phyloP scores from a whole-genome alignment of 495 filamentous ascomycete species.

The Penicillium ucsense region DNA sequence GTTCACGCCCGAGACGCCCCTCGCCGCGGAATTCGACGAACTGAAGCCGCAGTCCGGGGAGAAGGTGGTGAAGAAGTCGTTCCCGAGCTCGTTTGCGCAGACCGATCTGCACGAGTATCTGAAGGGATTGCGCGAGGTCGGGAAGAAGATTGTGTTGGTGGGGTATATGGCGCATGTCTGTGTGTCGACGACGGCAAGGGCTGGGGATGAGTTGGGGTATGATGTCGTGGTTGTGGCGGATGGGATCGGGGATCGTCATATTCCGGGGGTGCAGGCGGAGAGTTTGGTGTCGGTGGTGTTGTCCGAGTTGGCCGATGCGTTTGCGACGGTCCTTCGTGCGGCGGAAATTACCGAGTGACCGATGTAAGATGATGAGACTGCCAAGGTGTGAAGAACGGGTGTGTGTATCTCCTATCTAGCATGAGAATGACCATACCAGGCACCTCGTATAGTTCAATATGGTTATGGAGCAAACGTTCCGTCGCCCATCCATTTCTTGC shows the following conservation, averaged over 20 bases:
- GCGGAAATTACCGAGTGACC: not conserved
- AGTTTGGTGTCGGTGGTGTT: slow-evolving; percentile 29
- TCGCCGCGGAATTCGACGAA: slow-evolving; percentile 19
- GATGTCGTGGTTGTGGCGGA: slow-evolving; percentile 47
- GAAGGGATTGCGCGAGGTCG: slow-evolving; percentile 22
- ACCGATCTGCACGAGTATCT: not conserved
- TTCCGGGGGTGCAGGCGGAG: slow-evolving; percentile 39
- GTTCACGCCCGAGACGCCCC: slow-evolving; percentile 44
- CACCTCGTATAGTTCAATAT: no score
- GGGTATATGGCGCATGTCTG: slow-evolving; percentile 56
- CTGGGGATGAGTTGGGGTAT: slow-evolving; percentile 45
- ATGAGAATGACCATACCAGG: no score
- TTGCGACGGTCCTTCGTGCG: slow-evolving; percentile 12
- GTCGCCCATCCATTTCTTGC: no score
- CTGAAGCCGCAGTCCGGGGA: not conserved
- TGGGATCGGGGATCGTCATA: slow-evolving; percentile 49
- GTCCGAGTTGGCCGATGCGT: slow-evolving; percentile 38
- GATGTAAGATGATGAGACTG: not conserved
- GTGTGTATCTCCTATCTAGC: no score
- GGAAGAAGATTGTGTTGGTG: slow-evolving; percentile 41
- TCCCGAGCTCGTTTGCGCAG: not conserved
- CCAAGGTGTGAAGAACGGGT: no score
- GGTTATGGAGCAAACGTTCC: no score
- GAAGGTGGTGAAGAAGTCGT: not conserved
- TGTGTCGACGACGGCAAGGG: slow-evolving; percentile 48